phyloP scores from a whole-genome alignment of 2,329 filamentous ascomycete species.

The Didymella arachidicola region DNA sequence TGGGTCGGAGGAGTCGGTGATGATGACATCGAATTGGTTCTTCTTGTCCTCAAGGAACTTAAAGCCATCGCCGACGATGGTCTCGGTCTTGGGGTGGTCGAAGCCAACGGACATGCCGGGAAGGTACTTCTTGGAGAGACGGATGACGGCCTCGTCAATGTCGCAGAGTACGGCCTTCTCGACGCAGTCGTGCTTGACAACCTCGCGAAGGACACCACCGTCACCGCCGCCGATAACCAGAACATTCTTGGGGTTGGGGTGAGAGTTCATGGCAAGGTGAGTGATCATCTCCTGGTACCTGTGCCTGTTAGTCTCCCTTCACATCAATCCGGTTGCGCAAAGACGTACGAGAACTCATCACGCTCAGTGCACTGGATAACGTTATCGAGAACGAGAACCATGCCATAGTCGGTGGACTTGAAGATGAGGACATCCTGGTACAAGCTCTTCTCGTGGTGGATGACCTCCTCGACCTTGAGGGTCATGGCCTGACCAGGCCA shows the following conservation, averaged over 20 bases:
- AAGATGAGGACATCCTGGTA: conserved; percentile 99
- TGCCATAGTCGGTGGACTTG: conserved; percentile 96
- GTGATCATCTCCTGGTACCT: conserved; percentile 99
- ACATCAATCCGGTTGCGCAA: background rate
- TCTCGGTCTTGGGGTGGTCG: conserved; percentile 90
- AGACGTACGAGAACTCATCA: conserved; percentile 86
- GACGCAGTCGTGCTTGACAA: conserved; percentile 98
- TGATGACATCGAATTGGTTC: conserved; percentile 98
- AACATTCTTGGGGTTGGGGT: conserved; percentile 98
- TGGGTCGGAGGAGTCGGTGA: conserved; percentile 97
- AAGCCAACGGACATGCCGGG: conserved; percentile 93
- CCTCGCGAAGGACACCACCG: conserved; percentile 95
- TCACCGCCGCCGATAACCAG: conserved; percentile 98
- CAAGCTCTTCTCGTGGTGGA: conserved; percentile 99
- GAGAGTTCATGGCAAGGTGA: conserved; percentile 96
- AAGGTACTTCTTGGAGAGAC: conserved; percentile 97
- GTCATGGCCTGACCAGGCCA: conserved; percentile 99
- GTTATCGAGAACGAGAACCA: conserved; percentile 95
- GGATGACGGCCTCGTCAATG: conserved; percentile 98
- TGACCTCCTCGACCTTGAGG: conserved; percentile 85
- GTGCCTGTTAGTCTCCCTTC: conserved; percentile 27
- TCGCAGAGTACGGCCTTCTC: conserved; percentile 97
- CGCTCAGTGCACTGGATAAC: conserved; percentile 99
- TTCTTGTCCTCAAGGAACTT: conserved; percentile 97
- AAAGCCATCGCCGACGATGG: conserved; percentile 96